A percentile compares a stretch with the other conserved stretches of the same genome.
Evolutionary conservation across 2,329 filamentous ascomycete species (phyloP).

Genomic region (Cercospora sesami): DNA sequence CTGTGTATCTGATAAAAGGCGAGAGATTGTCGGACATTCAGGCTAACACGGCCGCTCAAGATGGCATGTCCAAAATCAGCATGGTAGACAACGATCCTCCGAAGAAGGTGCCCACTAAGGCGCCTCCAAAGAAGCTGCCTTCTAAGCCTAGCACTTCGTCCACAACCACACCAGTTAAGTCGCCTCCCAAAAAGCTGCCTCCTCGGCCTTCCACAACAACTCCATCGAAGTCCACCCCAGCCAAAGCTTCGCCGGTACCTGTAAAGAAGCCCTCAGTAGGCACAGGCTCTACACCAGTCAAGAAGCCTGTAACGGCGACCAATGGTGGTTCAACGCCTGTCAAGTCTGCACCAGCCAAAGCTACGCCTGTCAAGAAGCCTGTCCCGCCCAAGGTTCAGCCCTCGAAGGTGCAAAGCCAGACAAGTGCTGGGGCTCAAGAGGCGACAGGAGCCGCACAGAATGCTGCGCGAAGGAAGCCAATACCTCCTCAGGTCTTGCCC

Average conservation of each 20-base stretch:
- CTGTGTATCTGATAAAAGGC: not conserved
- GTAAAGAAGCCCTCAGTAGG: slow-evolving; percentile 29
- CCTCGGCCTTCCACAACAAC: not conserved
- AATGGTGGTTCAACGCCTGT: slow-evolving; percentile 23
- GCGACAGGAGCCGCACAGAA: slow-evolving; percentile 14
- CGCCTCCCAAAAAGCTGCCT: slow-evolving; percentile 4
- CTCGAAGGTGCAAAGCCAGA: slow-evolving; percentile 24
- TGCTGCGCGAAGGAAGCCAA: slow-evolving; percentile 22
- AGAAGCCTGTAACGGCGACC: slow-evolving; percentile 24
- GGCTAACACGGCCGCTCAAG: slow-evolving; percentile 19
- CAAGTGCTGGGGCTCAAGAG: slow-evolving; percentile 21
- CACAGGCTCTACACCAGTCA: slow-evolving; percentile 16
- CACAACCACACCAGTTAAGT: slow-evolving; percentile 22
- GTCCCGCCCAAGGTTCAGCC: slow-evolving; percentile 17
- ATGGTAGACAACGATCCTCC: slow-evolving; percentile 39
- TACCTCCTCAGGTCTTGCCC: slow-evolving; percentile 24
- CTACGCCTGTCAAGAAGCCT: slow-evolving; percentile 28
- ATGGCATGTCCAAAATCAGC: slow-evolving; percentile 36
- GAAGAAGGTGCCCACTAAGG: slow-evolving; percentile 31
- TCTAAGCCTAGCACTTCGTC: slow-evolving; percentile 20
- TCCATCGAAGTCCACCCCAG: slow-evolving; percentile 23
- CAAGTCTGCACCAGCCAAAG: slow-evolving; percentile 12
- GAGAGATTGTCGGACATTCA: not conserved
- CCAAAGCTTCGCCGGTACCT: slow-evolving; percentile 20
- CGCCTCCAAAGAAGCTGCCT: slow-evolving; percentile 22